phyloP scores from a whole-genome alignment of 306 rosid species.

The Myrica gale region DNA sequence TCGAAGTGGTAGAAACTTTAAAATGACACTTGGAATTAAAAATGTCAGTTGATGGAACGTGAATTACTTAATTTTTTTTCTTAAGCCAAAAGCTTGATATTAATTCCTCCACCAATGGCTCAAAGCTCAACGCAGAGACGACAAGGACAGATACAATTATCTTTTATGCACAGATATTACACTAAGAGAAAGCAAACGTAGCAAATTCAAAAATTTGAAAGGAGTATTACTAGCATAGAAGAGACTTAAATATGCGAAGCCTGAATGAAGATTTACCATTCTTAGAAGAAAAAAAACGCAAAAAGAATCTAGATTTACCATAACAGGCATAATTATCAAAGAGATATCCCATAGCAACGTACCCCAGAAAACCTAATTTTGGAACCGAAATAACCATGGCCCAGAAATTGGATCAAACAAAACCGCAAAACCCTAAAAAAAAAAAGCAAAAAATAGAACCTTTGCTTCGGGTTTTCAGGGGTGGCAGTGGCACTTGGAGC shows the following conservation, averaged over 20 bases:
- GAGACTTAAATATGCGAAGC: neutral
- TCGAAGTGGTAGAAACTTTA: neutral
- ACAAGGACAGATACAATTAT: neutral
- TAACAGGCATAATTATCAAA: neutral
- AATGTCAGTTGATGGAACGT: neutral
- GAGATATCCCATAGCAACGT: neutral
- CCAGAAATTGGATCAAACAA: slow-evolving; percentile 1
- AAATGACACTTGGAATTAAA: neutral
- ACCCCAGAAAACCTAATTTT: neutral
- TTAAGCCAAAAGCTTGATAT: neutral
- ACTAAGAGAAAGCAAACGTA: neutral
- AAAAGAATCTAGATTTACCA: neutral
- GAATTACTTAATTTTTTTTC: neutral
- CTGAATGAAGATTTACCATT: neutral
- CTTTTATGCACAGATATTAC: neutral
- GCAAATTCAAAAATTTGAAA: neutral
- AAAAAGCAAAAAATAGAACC: slow-evolving; percentile 35
- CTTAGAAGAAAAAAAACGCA: no score
- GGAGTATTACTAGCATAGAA: neutral
- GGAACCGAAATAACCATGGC: neutral
- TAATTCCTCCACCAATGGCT: neutral
- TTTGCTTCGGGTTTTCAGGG: slow-evolving; percentile 45
- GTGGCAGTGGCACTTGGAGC: slow-evolving; percentile 37
- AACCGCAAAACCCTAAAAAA: neutral
- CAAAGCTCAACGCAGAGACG: neutral